Evolutionary conservation across 225 moss, liverwort and hornwort species (phyloP).

Genomic region (Pseudoscleropodium purum): DNA sequence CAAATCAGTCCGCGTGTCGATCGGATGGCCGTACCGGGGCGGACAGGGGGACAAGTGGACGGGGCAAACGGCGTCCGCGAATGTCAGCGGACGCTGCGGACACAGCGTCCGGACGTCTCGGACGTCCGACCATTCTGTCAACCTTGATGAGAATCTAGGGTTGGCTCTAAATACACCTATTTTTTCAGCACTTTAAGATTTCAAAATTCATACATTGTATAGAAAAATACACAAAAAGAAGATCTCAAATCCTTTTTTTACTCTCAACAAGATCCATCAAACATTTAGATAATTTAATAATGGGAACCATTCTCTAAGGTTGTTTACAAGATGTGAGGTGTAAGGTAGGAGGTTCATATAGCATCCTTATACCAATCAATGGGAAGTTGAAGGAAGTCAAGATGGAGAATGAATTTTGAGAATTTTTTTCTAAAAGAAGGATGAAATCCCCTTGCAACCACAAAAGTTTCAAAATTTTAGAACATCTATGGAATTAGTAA

Average conservation of each 20-base stretch:
- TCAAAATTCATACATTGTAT: not conserved
- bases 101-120: too few relatives aligned
- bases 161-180: too few relatives aligned
- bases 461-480: not conserved
- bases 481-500: accelerated
- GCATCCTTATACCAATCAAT: not conserved
- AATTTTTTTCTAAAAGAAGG: not conserved
- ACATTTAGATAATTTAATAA: too few relatives aligned
- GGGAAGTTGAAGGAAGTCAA: not conserved
- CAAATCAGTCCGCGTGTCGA: too few relatives aligned
- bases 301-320: not conserved
- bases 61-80: too few relatives aligned
- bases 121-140: too few relatives aligned
- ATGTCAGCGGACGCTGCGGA: too few relatives aligned
- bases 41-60: too few relatives aligned
- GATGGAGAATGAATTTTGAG: not conserved
- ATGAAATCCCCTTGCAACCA: not conserved
- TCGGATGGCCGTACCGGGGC: too few relatives aligned
- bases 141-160: not conserved
- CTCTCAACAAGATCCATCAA: too few relatives aligned
- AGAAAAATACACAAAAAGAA: too few relatives aligned
- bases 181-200: not conserved
- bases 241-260: too few relatives aligned
- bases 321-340: not conserved
- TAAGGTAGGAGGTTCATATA: not conserved